Conservation (phyloP, 1,139 yeast species). For the Suhomyces chickasaworum region DNA sequence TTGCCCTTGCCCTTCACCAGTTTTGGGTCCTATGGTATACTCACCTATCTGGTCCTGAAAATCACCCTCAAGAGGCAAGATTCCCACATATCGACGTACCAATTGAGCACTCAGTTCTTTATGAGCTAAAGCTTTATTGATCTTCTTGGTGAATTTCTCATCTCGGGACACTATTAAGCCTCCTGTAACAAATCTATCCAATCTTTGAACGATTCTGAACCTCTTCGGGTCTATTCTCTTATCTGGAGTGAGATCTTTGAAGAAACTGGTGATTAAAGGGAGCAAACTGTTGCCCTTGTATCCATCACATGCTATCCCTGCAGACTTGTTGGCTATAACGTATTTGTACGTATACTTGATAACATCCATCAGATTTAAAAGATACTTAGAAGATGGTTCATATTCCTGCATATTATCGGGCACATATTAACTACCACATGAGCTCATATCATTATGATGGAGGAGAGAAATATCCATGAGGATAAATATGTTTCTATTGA, state of each 20-base stretch:
- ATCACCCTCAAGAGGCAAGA: slow-evolving; percentile 15
- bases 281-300: slow-evolving; percentile 15
- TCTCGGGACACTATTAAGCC: slow-evolving; percentile 27
- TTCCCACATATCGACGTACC: slow-evolving; percentile 25
- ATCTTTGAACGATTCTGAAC: slow-evolving; percentile 25
- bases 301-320: slow-evolving; percentile 25
- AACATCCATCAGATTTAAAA: slow-evolving; percentile 7
- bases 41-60: slow-evolving; percentile 7
- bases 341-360: slow-evolving; percentile 23
- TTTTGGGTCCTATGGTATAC: neutral
- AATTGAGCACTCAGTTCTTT: slow-evolving; percentile 10
- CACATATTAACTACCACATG: too few species aligned
- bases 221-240: slow-evolving; percentile 15
- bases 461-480: too few species aligned
- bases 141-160: slow-evolving; percentile 19
- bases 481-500: too few species aligned
- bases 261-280: slow-evolving; percentile 19
- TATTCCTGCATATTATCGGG: neutral
- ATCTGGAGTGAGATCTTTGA: slow-evolving; percentile 17
- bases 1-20: too few species aligned
- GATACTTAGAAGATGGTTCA: neutral
- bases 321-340: slow-evolving; percentile 26
- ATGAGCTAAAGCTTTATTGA: slow-evolving; percentile 16
- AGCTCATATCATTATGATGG: too few species aligned
- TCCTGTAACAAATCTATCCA: slow-evolving; percentile 30